Evolutionary conservation across 345 rosid genomes (phyloP).

Genomic region (Linum trigynum): DNA sequence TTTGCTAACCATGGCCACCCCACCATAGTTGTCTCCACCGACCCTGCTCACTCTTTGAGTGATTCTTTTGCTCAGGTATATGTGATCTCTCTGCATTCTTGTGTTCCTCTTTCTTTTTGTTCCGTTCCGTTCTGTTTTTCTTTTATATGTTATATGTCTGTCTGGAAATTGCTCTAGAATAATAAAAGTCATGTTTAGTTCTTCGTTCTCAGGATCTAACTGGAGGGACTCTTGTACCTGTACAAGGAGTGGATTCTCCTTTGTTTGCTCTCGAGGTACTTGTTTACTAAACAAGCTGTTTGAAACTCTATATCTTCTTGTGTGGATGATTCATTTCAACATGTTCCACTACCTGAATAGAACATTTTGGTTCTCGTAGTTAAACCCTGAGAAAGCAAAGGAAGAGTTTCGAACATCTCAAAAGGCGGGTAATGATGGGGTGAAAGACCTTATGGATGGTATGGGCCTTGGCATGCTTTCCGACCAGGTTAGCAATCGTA

Average conservation of each 20-base stretch:
- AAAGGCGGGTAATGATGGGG: conserved; percentile 28
- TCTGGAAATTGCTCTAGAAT: not conserved
- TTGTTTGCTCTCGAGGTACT: conserved; percentile 69
- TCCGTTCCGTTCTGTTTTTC: too few relatives aligned
- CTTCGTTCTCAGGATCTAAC: conserved; percentile 45
- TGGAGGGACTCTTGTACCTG: conserved; percentile 55
- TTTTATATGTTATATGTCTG: not conserved
- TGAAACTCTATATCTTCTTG: not conserved
- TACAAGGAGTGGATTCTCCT: conserved; percentile 63
- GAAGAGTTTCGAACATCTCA: conserved; percentile 47
- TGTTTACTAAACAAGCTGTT: not conserved
- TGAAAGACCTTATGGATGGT: conserved; percentile 57
- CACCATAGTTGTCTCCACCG: conserved; percentile 71
- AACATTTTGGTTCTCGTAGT: conserved; percentile 27
- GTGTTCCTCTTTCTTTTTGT: not conserved
- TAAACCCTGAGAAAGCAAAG: conserved; percentile 53
- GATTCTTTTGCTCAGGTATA: conserved; percentile 66
- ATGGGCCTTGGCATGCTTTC: conserved; percentile 75
- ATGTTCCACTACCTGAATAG: conserved; percentile 13
- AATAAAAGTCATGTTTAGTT: conserved; percentile 10
- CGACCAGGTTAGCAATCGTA: conserved; percentile 44
- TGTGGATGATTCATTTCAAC: conserved; percentile 7
- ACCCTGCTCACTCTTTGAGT: conserved; percentile 79
- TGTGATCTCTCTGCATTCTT: not conserved
- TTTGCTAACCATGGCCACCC: conserved; percentile 76